Evolutionary conservation across 2,329 filamentous ascomycete species (phyloP), one percentile per base, ranked within the genome.

Genomic region (Aspergillus sp.): DNA sequence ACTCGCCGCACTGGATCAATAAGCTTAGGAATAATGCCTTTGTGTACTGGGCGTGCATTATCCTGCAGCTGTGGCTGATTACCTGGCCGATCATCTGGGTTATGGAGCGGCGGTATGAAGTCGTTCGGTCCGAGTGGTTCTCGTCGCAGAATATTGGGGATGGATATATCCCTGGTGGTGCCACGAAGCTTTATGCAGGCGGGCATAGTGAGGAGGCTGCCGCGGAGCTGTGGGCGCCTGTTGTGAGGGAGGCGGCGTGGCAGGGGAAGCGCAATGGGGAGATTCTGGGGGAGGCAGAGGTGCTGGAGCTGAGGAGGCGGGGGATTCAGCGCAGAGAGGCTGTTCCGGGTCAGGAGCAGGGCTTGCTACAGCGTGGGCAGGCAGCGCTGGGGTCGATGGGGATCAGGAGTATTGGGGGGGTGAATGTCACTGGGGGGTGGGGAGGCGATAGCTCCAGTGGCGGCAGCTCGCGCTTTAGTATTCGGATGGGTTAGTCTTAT

Each of bases 1-100:
- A 74, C 60, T 75, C 74, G 1, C 74, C 74, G 2, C 71, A 74
- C 45, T 74, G 71, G 67, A 65, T 76, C 47, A 77, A 77, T 60
- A 67, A 58, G 2, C 52, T 73, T 1, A 72, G 74, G n/a, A 65
- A 67, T 6, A 74, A 73, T 51, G 33, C n/a, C 6, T 69, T 64
- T 34, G 62, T 74, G 7, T 77, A 69, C 65, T 76, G 68, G 69
- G 8, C 41, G 3, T 69, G 69, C 30, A 68, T 76, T 9, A 63
- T 77, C 37, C 62, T 74, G 7, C 74, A 76, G 53, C 66, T 77
- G 7, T 77, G 74, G 74, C 68, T 76, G 48, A 61, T 77, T 48
- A 66, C 73, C 6, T 77, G 74, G 74, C 74, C 74, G 0, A 58
- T 75, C 1, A 73, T 77, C 41, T 70, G 69, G 61, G 51, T 75